These are phyloP conservation scores for Skeletonema marinoi DNA, from an alignment of 108 stramenopile genomes.

Conservation along the genomic window DNA sequence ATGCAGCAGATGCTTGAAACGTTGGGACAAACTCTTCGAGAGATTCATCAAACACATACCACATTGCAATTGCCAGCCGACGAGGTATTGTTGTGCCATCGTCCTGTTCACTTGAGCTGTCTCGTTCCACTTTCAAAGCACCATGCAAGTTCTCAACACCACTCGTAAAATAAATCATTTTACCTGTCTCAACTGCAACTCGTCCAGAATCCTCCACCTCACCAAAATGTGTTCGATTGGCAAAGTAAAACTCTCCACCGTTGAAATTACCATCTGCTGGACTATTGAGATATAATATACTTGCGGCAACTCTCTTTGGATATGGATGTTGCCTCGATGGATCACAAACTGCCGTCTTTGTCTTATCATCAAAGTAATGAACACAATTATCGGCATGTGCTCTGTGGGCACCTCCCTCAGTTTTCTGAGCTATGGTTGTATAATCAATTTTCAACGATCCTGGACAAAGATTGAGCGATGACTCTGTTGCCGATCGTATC, in stretches of 20 bases:
- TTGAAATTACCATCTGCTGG: slow-evolving; percentile 25
- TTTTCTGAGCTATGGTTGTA: slow-evolving; percentile 49
- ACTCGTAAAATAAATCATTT: slow-evolving; percentile 52
- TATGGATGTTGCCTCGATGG: slow-evolving; percentile 29
- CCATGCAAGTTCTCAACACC: slow-evolving; percentile 51
- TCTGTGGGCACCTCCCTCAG: slow-evolving; percentile 37
- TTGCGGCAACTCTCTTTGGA: slow-evolving; percentile 36
- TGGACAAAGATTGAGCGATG: slow-evolving; percentile 29
- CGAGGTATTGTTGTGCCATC: slow-evolving; percentile 3
- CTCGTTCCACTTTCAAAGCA: slow-evolving; percentile 31
- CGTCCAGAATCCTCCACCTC: slow-evolving; percentile 9
- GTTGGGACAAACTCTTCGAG: slow-evolving; percentile 31
- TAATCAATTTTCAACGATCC: slow-evolving; percentile 47
- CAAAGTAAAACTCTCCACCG: slow-evolving; percentile 41
- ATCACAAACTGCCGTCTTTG: slow-evolving; percentile 22
- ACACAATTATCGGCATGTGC: slow-evolving; percentile 55
- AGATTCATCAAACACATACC: slow-evolving; percentile 37
- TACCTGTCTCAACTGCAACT: slow-evolving; percentile 18
- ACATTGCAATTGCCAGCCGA: slow-evolving; percentile 48
- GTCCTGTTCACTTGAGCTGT: neutral
- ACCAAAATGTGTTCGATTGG: slow-evolving; percentile 30
- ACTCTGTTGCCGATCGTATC: slow-evolving; percentile 38
- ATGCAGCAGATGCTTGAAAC: neutral
- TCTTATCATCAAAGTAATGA: slow-evolving; percentile 35
- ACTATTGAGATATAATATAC: slow-evolving; percentile 39